Evolutionary conservation across 352 stramenopile genomes (phyloP), one percentile per base, ranked within the genome.

Genomic region (Phytophthora sp.): DNA sequence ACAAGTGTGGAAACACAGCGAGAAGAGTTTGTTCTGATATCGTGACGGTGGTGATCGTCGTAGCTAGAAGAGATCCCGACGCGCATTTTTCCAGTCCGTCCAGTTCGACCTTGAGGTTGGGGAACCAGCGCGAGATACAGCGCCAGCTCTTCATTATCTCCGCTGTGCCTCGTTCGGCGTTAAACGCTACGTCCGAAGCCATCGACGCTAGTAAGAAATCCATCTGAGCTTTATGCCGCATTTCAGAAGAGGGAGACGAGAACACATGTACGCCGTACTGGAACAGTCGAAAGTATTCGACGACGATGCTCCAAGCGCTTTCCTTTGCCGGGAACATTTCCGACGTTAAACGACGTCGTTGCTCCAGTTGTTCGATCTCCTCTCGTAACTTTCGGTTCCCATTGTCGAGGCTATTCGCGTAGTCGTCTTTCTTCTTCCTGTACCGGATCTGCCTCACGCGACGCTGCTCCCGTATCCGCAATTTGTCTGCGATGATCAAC

Each of bases 261-360:
- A 27, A 44, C 11, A 45, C 33, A 0, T 23, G 46, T 3, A 60
- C 20, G 11, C 62, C 62, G 24, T 46, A 56, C 15, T 52, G 62
- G 11, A 65, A 70, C 6, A 65, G 46, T 6, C 54, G 62, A 35
- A 60, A 70, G 54, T 65, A 70, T 30, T 70, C 55, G 13, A 56
- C 46, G 3, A 16, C 62, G 7, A 59, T 39, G 18, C 38, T 65
- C 62, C 62, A 70, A 4, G 42, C 11, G 4, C 36, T 65, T 23
- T 57, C 33, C 23, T 53, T 36, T 0, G 53, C n/a, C 0, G 46
- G 29, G 9, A 59, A n/a, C 5, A 46, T 36, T n/a, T 38, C 18
- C 3, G 51, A 24, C 7, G 50, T 15, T 2, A 31, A 24, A 3
- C 54, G 54, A 16, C 46, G 62, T 39, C 54, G 62, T 36, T 56